These are phyloP conservation scores for Symbiodinium natans DNA, from an alignment of 73 alveolate genomes.

Conservation along the genomic window DNA sequence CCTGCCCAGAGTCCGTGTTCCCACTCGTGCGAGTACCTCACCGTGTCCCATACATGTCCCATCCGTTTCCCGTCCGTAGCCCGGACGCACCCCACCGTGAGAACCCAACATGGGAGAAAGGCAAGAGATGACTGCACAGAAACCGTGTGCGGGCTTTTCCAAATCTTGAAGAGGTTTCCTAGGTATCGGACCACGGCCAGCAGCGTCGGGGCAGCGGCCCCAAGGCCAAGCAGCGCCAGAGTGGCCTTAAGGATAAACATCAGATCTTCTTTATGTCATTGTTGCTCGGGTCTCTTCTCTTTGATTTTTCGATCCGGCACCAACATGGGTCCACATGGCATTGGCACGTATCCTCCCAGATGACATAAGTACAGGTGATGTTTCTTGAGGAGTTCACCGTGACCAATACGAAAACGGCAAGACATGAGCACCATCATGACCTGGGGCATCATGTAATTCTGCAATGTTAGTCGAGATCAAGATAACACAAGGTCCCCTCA, in stretches of 20 bases:
- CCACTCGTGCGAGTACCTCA: not conserved
- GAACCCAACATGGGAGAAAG: not conserved
- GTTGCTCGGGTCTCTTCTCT: too few species aligned
- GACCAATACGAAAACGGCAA: too few species aligned
- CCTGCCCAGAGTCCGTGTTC: not conserved
- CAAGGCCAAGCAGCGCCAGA: conserved; percentile 4
- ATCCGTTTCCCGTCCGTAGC: not conserved
- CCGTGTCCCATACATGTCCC: not conserved
- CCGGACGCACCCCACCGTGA: not conserved
- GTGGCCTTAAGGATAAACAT: not conserved
- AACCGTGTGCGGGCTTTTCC: not conserved
- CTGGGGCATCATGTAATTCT: too few species aligned
- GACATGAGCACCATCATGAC: too few species aligned
- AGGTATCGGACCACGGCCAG: not conserved
- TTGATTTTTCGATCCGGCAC: too few species aligned
- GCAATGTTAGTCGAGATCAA: too few species aligned
- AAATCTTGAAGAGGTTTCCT: not conserved
- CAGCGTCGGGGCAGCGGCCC: conserved; percentile 50
- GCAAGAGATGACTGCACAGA: not conserved
- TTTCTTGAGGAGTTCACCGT: not conserved
- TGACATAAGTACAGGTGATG: not conserved
- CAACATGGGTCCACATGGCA: too few species aligned
- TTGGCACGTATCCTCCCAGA: too few species aligned
- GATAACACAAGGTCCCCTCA: too few species aligned
- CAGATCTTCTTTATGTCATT: too few species aligned